Evolutionary conservation across 345 rosid genomes (phyloP).

Genomic region (Geranium rotundifolium): DNA sequence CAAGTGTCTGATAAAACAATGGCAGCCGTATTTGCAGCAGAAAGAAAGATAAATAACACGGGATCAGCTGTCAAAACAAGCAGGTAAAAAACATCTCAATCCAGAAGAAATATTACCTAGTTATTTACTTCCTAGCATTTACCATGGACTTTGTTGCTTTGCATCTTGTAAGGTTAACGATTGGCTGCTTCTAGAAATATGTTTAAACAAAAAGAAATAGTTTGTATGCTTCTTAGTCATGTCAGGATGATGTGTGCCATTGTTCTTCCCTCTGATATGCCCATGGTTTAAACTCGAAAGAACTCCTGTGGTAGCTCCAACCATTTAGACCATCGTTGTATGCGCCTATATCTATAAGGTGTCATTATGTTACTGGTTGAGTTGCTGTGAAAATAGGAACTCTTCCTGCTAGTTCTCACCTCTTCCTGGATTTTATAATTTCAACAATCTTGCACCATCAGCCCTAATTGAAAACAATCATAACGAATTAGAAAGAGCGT

Average conservation of each 20-base stretch:
- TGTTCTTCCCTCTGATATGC: no score
- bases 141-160: not conserved
- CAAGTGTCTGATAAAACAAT: constrained; percentile 91
- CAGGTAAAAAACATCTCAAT: constrained; percentile 34
- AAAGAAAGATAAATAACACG: constrained; percentile 80
- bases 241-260: no score
- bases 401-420: not conserved
- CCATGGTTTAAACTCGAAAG: no score
- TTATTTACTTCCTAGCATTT: not conserved
- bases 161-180: not conserved
- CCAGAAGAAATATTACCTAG: constrained; percentile 4
- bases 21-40: constrained; percentile 96
- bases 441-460: not conserved
- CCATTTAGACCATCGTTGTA: no score
- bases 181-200: not conserved
- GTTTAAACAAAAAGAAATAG: not conserved
- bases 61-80: constrained; percentile 97
- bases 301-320: no score
- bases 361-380: not conserved
- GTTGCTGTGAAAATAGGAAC: no score
- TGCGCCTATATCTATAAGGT: no score
- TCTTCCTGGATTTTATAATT: no score
- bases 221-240: no score
- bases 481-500: not conserved
- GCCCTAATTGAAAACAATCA: not conserved